phyloP scores from a whole-genome alignment of 2,329 filamentous ascomycete genomes.

The Penicillium sp. region DNA sequence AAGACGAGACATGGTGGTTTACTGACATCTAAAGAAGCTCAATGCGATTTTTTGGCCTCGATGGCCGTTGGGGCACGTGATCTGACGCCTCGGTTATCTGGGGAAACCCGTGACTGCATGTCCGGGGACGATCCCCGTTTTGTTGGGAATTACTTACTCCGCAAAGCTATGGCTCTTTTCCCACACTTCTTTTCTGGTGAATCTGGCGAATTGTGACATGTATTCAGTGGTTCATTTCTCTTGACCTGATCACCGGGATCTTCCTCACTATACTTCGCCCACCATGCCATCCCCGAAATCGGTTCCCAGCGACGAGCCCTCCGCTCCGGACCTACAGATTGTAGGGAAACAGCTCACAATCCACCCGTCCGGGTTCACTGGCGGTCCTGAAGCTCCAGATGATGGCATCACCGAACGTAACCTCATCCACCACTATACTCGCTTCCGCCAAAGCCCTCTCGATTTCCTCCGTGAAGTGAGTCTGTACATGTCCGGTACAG shows the following conservation, averaged over 20 bases:
- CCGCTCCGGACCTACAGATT: constrained; percentile 72
- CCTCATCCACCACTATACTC: constrained; percentile 68
- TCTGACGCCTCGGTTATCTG: constrained; percentile 26
- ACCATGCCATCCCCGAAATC: constrained; percentile 33
- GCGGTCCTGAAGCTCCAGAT: constrained; percentile 34
- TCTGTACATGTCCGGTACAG: constrained; percentile 84
- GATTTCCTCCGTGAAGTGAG: constrained; percentile 91
- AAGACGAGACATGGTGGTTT: constrained; percentile 30
- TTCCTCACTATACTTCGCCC: neutral
- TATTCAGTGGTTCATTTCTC: constrained; percentile 1
- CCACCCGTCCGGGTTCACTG: constrained; percentile 62
- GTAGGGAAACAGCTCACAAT: constrained; percentile 69
- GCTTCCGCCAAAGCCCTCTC: constrained; percentile 69
- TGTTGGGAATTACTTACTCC: constrained; percentile 19
- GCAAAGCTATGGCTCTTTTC: constrained; percentile 17
- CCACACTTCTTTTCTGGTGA: constrained; percentile 4
- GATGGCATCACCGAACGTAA: constrained; percentile 49
- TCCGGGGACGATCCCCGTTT: constrained; percentile 23
- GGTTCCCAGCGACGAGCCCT: constrained; percentile 34
- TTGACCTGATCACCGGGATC: constrained; percentile 3
- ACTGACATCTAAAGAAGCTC: constrained; percentile 6
- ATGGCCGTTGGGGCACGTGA: constrained; percentile 17
- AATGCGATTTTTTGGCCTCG: neutral
- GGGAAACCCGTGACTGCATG: constrained; percentile 19
- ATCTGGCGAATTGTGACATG: neutral